phyloP scores from a whole-genome alignment of 768 basidiomycete species.

The Boletus coccyginus region DNA sequence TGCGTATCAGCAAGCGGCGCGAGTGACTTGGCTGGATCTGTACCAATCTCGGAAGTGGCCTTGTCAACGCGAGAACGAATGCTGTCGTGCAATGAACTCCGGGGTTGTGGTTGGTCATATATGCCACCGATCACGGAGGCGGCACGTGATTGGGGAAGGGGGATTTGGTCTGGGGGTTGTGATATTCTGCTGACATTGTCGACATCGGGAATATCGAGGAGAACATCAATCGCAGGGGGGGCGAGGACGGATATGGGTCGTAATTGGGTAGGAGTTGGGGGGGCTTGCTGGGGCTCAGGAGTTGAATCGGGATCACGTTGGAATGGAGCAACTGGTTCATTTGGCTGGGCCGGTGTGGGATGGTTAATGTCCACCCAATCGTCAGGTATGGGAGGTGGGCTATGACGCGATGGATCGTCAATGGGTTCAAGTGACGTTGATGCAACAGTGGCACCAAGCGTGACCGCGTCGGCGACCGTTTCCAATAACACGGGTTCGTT shows the following conservation, averaged over 20 bases:
- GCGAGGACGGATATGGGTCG: slow-evolving; percentile 13
- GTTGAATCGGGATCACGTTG: slow-evolving; percentile 5
- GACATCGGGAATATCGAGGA: slow-evolving; percentile 19
- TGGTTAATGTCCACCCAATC: slow-evolving; percentile 30
- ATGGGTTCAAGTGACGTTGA: slow-evolving; percentile 2
- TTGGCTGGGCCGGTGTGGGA: slow-evolving; percentile 3
- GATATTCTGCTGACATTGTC: slow-evolving; percentile 3
- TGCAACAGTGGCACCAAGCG: neutral
- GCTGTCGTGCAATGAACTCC: slow-evolving; percentile 10
- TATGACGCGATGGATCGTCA: slow-evolving; percentile 17
- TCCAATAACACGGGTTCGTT: slow-evolving; percentile 4
- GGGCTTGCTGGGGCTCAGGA: neutral
- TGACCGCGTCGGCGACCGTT: neutral
- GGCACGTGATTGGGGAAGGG: slow-evolving; percentile 30
- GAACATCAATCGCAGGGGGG: slow-evolving; percentile 8
- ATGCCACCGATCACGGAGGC: slow-evolving; percentile 29
- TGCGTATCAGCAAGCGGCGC: slow-evolving; percentile 1
- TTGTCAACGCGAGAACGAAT: slow-evolving; percentile 15
- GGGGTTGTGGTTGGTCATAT: slow-evolving; percentile 22
- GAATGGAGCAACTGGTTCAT: slow-evolving; percentile 4
- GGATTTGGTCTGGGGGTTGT: slow-evolving; percentile 18
- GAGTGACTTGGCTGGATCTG: slow-evolving; percentile 8
- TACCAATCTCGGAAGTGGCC: slow-evolving; percentile 24
- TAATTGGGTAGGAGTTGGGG: slow-evolving; percentile 3
- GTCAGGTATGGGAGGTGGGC: slow-evolving; percentile 23